Evolutionary conservation across 352 stramenopile genomes (phyloP).

Genomic region (Blastocystis hominis): DNA sequence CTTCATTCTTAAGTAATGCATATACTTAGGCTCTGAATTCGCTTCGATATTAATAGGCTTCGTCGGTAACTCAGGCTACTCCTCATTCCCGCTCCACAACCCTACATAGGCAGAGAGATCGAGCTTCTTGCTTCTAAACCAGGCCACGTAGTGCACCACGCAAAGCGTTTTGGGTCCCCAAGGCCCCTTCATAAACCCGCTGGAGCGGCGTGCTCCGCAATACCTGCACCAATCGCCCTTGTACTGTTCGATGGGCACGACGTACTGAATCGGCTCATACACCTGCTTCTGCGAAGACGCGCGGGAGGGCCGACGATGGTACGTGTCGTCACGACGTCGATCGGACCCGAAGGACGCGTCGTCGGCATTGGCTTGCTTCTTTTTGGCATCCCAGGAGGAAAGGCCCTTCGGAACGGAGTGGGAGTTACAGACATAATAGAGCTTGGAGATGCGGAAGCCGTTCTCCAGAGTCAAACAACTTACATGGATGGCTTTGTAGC

Average conservation of each 20-base stretch:
- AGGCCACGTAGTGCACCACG: slow-evolving; percentile 49
- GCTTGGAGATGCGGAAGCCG: slow-evolving; percentile 37
- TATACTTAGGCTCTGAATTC: slow-evolving; percentile 50
- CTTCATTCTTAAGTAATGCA: slow-evolving; percentile 45
- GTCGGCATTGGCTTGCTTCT: slow-evolving; percentile 18
- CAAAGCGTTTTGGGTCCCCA: slow-evolving; percentile 57
- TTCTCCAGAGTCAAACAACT: not conserved
- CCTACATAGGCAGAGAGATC: slow-evolving; percentile 48
- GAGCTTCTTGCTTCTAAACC: slow-evolving; percentile 49
- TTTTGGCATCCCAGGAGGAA: slow-evolving; percentile 41
- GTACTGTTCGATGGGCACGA: slow-evolving; percentile 42
- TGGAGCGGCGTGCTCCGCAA: slow-evolving; percentile 29
- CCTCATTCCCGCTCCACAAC: not conserved
- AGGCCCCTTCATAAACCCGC: slow-evolving; percentile 53
- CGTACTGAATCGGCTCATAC: slow-evolving; percentile 28
- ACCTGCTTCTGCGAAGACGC: not conserved
- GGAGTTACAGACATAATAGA: slow-evolving; percentile 47
- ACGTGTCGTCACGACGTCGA: not conserved
- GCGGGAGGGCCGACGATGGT: not conserved
- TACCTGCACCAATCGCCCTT: slow-evolving; percentile 57
- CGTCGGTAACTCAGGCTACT: slow-evolving; percentile 37
- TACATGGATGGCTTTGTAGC: slow-evolving; percentile 20
- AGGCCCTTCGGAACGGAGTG: slow-evolving; percentile 26
- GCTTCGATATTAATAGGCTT: slow-evolving; percentile 46
- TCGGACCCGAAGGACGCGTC: not conserved